Percentiles rank a stretch among this genome's conserved stretches.
These are phyloP conservation scores for Ophiostoma montium DNA, from an alignment of 2,329 filamentous ascomycete genomes.

Conservation along the genomic window DNA sequence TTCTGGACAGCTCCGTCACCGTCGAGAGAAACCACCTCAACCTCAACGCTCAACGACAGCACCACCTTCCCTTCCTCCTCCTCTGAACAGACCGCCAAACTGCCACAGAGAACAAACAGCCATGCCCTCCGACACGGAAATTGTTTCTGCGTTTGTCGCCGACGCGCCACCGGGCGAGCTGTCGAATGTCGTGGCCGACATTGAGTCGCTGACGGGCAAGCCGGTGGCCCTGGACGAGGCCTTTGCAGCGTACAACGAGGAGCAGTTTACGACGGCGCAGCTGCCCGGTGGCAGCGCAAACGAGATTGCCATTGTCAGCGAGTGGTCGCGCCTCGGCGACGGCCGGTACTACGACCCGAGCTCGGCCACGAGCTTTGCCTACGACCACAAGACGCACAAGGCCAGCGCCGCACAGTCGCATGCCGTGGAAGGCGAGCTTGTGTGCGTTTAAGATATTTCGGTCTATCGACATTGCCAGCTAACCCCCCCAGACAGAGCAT, in stretches of 20 bases:
- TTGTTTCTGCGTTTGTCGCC: conserved; percentile 76
- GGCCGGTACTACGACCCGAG: conserved; percentile 84
- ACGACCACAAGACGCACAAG: conserved; percentile 75
- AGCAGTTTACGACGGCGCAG: conserved; percentile 80
- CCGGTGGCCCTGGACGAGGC: conserved; percentile 63
- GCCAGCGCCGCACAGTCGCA: conserved; percentile 72
- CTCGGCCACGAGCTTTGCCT: conserved; percentile 74
- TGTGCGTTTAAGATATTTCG: conserved; percentile 46
- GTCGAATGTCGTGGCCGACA: conserved; percentile 47
- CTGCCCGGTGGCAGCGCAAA: conserved; percentile 67
- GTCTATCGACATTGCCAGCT: conserved; percentile 2
- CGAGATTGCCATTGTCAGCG: conserved; percentile 72
- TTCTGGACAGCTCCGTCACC: background rate
- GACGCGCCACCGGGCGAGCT: conserved; percentile 82
- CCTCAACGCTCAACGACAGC: too few species aligned
- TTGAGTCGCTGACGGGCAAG: conserved; percentile 70
- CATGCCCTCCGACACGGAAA: conserved; percentile 29
- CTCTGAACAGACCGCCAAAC: too few species aligned
- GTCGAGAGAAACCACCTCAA: background rate
- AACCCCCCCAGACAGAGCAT: conserved; percentile 55
- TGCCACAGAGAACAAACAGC: conserved; percentile 11
- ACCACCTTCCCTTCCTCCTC: background rate
- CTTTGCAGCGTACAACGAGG: conserved; percentile 91
- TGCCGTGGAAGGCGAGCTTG: conserved; percentile 63
- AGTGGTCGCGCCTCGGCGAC: conserved; percentile 48